Evolutionary conservation across 106 monocot genomes (phyloP), one percentile per base, ranked within the genome.

Genomic region (Phalaenopsis aphrodite): DNA sequence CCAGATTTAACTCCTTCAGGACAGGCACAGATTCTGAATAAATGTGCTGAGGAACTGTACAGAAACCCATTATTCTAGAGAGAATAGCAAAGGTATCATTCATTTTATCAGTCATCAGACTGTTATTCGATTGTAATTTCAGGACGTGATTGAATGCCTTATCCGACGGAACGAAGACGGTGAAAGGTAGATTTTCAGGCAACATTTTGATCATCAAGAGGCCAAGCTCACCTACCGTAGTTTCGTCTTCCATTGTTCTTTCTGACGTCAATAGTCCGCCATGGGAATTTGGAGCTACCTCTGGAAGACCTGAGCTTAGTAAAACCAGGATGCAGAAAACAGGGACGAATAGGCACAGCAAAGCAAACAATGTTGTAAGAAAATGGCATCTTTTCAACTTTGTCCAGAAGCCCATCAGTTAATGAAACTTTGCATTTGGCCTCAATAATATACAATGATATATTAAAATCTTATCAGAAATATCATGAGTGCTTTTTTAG

Each of bases 131-230:
- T 64, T 71, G 38, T 47, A 96, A 81, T 42, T 83, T 83, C 14
- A 96, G 82, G 36, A 85, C 56, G 12, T 43, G 55, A n/a, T 82
- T 47, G 39, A 96, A 92, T 14, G 90, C 85, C 64, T 76, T 73
- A 19, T 85, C 86, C 21, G 90, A 93, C 42, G 96, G 93, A 24
- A 86, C 47, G 56, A 96, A 92, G 2, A 85, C 10, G 1, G 92
- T 97, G 82, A 97, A 97, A 23, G 94, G 80, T 55, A 94, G 90
- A 79, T 97, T 88, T 55, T 83, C 77, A 5, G 96, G 91, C 75
- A 96, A 77, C 93, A 96, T 90, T 2, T 55, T 39, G 42, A 93
- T 64, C 91, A 96, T 90, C 80, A 82, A 87, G 17, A 88, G 83
- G 21, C 90, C 96, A 42, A 94, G 81, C 43, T 79, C 74, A 4